Evolutionary conservation across 106 monocot genomes (phyloP).

Genomic region (Dendrobium chrysotoxum): DNA sequence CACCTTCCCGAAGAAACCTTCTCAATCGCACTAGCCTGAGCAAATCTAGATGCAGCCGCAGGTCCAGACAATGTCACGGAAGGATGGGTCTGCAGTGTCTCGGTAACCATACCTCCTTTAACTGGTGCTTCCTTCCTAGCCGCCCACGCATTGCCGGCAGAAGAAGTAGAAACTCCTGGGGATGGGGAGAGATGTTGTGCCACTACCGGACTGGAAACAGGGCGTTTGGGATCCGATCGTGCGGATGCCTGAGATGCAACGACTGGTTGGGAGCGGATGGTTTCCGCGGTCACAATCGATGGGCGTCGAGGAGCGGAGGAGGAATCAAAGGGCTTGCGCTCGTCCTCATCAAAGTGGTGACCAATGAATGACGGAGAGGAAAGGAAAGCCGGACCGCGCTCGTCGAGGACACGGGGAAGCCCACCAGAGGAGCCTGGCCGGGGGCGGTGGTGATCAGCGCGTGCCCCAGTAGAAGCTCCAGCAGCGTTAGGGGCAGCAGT

Average conservation of each 20-base stretch:
- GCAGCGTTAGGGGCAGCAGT: conserved; percentile 17
- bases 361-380: conserved; percentile 38
- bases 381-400: conserved; percentile 41
- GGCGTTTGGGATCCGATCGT: conserved; percentile 13
- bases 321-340: conserved; percentile 92
- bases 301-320: conserved; percentile 24
- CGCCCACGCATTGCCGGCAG: conserved; percentile 36
- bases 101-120: not conserved
- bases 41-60: conserved; percentile 49
- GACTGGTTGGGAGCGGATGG: conserved; percentile 1
- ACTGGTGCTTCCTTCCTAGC: conserved; percentile 39
- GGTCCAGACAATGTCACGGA: not conserved
- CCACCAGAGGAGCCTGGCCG: conserved; percentile 47
- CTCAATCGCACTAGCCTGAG: conserved; percentile 90
- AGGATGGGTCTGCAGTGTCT: not conserved
- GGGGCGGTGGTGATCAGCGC: conserved; percentile 22
- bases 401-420: conserved; percentile 15
- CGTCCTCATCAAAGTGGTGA: conserved; percentile 95
- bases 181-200: conserved; percentile 3
- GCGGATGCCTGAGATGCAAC: conserved; percentile 7
- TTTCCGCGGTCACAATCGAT: not conserved
- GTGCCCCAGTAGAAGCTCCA: not conserved
- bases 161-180: not conserved
- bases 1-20: conserved; percentile 81
- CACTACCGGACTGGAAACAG: conserved; percentile 20